Conservation (phyloP, 2,329 filamentous ascomycete genomes). For the Dactylellina haptotyla region DNA sequence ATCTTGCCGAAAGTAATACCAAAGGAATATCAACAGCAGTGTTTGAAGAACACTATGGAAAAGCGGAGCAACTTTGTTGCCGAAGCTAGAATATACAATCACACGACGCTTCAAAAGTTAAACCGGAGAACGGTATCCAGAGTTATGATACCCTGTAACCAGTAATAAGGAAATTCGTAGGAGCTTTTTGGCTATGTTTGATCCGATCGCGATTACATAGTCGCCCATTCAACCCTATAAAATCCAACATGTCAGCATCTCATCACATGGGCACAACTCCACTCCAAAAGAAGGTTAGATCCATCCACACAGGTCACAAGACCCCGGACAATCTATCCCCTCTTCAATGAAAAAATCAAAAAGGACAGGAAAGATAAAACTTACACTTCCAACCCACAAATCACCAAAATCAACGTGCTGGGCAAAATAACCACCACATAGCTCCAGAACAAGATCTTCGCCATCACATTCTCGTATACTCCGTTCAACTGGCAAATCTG, state of each 20-base stretch:
- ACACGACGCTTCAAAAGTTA: not conserved
- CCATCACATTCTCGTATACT: slow-evolving; percentile 95
- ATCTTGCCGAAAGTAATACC: not conserved
- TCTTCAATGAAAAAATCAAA: too few species aligned
- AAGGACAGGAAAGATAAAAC: slow-evolving; percentile 6
- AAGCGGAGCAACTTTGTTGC: not conserved
- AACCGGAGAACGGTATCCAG: not conserved
- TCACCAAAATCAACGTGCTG: slow-evolving; percentile 87
- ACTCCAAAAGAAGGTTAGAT: slow-evolving; percentile 16
- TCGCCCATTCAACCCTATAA: slow-evolving; percentile 5
- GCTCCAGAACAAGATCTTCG: slow-evolving; percentile 90
- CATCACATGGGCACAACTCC: not conserved
- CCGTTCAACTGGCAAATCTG: slow-evolving; percentile 99
- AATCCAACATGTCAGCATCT: not conserved
- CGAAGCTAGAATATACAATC: not conserved
- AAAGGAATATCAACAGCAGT: not conserved
- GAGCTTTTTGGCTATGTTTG: not conserved
- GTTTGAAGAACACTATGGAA: not conserved
- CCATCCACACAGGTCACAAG: not conserved
- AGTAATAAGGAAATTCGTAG: not conserved
- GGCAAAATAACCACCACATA: slow-evolving; percentile 86
- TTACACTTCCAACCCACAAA: slow-evolving; percentile 84
- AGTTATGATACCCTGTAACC: not conserved
- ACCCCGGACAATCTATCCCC: too few species aligned
- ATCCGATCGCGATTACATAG: not conserved